Evolutionary conservation across 108 stramenopile genomes (phyloP).

Genomic region (Nannochloropsis gaditana): DNA sequence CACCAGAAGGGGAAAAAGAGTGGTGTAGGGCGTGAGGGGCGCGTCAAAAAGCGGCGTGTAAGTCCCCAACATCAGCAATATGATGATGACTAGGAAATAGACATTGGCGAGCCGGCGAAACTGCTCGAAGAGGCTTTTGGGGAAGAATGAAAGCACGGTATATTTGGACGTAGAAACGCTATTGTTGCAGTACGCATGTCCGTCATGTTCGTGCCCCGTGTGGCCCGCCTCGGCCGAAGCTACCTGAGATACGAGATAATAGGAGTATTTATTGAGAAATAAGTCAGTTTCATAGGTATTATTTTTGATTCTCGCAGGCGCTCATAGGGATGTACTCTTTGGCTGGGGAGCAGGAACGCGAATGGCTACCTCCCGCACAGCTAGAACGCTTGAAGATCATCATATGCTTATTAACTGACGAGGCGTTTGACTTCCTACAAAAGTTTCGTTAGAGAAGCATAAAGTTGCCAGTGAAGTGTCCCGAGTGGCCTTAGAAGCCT

Average conservation of each 20-base stretch:
- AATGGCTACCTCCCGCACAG: too few relatives aligned
- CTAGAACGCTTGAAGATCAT: too few relatives aligned
- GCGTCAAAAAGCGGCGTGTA: conserved; percentile 68
- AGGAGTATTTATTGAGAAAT: too few relatives aligned
- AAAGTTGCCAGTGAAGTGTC: too few relatives aligned
- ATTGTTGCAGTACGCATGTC: conserved; percentile 24
- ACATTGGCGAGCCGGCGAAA: conserved; percentile 73
- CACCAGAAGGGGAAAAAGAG: conserved; percentile 75
- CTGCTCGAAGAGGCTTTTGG: conserved; percentile 52
- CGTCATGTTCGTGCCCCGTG: neutral
- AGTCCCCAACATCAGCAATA: conserved; percentile 82
- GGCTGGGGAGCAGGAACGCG: too few relatives aligned
- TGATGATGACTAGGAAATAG: conserved; percentile 86
- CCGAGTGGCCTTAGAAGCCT: too few relatives aligned
- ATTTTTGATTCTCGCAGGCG: too few relatives aligned
- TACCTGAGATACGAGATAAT: neutral
- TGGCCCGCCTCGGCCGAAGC: neutral
- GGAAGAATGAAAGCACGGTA: conserved; percentile 40
- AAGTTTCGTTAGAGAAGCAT: too few relatives aligned
- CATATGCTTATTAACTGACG: too few relatives aligned
- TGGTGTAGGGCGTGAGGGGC: conserved; percentile 81
- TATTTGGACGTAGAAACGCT: conserved; percentile 44
- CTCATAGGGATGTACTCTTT: too few relatives aligned
- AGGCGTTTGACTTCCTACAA: too few relatives aligned
- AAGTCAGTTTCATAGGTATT: too few relatives aligned